Evolutionary conservation across 164 flowering plant genomes (phyloP).

Genomic region (Kingdonia uniflora): DNA sequence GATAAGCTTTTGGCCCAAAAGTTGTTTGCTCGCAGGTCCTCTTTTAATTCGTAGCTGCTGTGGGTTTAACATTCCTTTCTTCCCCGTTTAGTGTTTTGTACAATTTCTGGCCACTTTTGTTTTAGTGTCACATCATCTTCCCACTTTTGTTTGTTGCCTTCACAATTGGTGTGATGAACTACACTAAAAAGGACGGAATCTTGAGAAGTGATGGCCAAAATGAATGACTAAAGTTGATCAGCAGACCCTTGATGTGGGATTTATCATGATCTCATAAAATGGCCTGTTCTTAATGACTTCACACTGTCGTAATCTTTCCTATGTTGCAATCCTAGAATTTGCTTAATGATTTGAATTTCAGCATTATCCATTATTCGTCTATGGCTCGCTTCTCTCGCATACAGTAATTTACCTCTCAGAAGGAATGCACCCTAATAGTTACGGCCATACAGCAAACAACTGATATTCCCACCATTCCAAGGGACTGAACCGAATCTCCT

Average conservation of each 20-base stretch:
- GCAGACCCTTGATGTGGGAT: slow-evolving; percentile 86
- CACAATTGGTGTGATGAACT: slow-evolving; percentile 89
- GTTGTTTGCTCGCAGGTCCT: slow-evolving; percentile 33
- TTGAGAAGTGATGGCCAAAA: slow-evolving; percentile 96
- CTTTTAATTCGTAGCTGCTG: slow-evolving; percentile 33
- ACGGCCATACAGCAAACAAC: slow-evolving; percentile 75
- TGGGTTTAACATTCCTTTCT: slow-evolving; percentile 44
- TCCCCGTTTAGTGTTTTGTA: slow-evolving; percentile 17
- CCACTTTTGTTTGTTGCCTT: slow-evolving; percentile 68
- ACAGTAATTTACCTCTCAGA: slow-evolving; percentile 83
- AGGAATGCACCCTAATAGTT: slow-evolving; percentile 83
- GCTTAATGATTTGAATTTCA: slow-evolving; percentile 72
- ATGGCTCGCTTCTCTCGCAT: slow-evolving; percentile 86
- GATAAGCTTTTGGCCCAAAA: slow-evolving; percentile 42
- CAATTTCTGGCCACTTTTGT: slow-evolving; percentile 31
- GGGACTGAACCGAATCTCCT: slow-evolving; percentile 98
- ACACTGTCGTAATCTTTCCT: slow-evolving; percentile 51
- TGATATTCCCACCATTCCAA: slow-evolving; percentile 85
- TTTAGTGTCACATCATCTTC: slow-evolving; percentile 19
- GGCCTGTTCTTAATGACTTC: slow-evolving; percentile 82
- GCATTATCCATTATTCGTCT: slow-evolving; percentile 67
- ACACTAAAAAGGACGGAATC: slow-evolving; percentile 74
- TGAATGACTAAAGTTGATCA: slow-evolving; percentile 82
- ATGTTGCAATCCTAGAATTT: slow-evolving; percentile 85
- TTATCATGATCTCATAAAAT: slow-evolving; percentile 98